phyloP scores from a whole-genome alignment of 345 rosid genomes.

The Citrus maxima region DNA sequence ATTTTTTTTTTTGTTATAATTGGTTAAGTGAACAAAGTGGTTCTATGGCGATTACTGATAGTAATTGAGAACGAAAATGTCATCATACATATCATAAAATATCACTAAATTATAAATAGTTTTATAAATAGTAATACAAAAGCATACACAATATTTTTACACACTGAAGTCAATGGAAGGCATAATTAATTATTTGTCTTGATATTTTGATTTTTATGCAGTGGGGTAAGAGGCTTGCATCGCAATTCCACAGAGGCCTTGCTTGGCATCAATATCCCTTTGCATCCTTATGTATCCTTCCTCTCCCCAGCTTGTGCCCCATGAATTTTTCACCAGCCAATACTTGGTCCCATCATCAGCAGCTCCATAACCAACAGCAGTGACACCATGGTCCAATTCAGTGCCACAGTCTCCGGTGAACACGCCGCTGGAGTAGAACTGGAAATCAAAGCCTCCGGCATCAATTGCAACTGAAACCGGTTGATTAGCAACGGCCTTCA shows the following conservation, averaged over 20 bases:
- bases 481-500: too few species aligned
- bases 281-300: slow-evolving; percentile 5
- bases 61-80: too few species aligned
- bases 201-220: background rate
- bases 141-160: background rate
- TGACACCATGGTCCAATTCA: background rate
- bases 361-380: background rate
- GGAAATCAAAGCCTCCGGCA: background rate
- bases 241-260: slow-evolving; percentile 1
- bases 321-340: slow-evolving; percentile 6
- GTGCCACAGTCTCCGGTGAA: background rate
- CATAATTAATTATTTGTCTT: background rate
- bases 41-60: too few species aligned
- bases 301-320: slow-evolving; percentile 1
- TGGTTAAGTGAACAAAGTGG: too few species aligned
- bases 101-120: too few species aligned
- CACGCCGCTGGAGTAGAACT: background rate
- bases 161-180: background rate
- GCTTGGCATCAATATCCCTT: background rate
- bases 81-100: too few species aligned
- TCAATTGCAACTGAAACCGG: background rate
- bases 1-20: too few species aligned
- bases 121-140: too few species aligned
- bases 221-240: slow-evolving; percentile 6
- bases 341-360: background rate